Base-by-base conservation (phyloP, 352 stramenopile genomes). In the Pythium rishiriense region DNA sequence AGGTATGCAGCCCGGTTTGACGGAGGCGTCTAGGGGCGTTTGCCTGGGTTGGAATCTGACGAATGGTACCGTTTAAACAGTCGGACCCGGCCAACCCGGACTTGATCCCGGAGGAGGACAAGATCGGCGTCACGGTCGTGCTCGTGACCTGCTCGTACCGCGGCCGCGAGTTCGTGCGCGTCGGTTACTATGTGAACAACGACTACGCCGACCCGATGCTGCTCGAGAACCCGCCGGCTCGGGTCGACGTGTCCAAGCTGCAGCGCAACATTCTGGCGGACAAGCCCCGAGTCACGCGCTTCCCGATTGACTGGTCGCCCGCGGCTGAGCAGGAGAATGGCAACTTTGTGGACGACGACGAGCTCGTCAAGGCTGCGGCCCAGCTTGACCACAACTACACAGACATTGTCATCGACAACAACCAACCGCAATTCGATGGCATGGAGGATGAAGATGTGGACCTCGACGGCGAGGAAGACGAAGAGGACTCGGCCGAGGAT, bases 121-220 rank as follows among this genome's bases (percentile, higher is more conserved):
- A 99, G 46, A 81, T 99, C n/a, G 98, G 98, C 46, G 97, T 99
- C 9, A 99, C 98, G 0, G 97, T 99, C 15, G 94, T 99, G 31
- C 81, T 99, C 42, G 92, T 99, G 17, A 99, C 97, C 8, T 99
- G 97, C 81, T 97, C 85, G 41, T 99, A 99, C 85, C 91, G 92
- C 57, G 88, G 96, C 58, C 90, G 95, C 26, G 96, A 99, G 71
- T 99, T 99, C 70, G 93, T 99, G 25, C 90, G 97, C 39, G 85
- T 95, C 6, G 85, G 85, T 12, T 99, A 99, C 82, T 99, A 99
- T 78, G 97, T 99, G 25, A 99, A 99, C 74, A 99, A 99, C 78
- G 97, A 99, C 84, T 99, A 99, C 76, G 83, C 85, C 26, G 92
- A 97, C 65, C 90, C 90, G 53, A 90, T 88, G 68, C 67, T 94